phyloP scores from a whole-genome alignment of 148 eudicot genomes.

The Chenopodium quinoa region DNA sequence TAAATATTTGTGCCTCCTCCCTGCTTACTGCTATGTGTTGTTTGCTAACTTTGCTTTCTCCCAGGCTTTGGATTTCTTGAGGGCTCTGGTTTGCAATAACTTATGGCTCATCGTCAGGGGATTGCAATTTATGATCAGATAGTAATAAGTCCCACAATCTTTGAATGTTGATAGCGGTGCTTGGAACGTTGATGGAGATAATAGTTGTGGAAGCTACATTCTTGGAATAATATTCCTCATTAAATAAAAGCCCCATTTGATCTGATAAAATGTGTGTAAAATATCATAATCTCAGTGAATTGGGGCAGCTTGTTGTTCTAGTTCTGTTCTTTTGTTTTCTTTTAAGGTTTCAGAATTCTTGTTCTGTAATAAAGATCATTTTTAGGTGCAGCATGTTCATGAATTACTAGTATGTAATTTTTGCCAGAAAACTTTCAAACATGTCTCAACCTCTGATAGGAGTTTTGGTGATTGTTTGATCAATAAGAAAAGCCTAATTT shows the following conservation, averaged over 20 bases:
- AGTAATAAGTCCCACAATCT: not conserved
- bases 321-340: not conserved
- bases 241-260: not conserved
- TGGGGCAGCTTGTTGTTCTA: not conserved
- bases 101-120: not conserved
- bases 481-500: not conserved
- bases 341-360: not conserved
- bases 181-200: not conserved
- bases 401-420: not conserved
- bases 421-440: not conserved
- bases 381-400: not conserved
- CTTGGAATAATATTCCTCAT: not conserved
- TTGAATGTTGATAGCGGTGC: not conserved
- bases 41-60: not conserved
- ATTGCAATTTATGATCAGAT: not conserved
- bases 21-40: not conserved
- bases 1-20: not conserved
- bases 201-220: not conserved
- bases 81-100: not conserved
- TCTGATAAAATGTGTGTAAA: constrained; percentile 5
- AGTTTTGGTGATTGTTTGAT: not conserved
- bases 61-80: not conserved
- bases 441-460: not conserved
- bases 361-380: not conserved
- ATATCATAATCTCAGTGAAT: not conserved